These are phyloP conservation scores for Penstemon eatonii DNA, from an alignment of 257 asterid species.

Conservation along the genomic window DNA sequence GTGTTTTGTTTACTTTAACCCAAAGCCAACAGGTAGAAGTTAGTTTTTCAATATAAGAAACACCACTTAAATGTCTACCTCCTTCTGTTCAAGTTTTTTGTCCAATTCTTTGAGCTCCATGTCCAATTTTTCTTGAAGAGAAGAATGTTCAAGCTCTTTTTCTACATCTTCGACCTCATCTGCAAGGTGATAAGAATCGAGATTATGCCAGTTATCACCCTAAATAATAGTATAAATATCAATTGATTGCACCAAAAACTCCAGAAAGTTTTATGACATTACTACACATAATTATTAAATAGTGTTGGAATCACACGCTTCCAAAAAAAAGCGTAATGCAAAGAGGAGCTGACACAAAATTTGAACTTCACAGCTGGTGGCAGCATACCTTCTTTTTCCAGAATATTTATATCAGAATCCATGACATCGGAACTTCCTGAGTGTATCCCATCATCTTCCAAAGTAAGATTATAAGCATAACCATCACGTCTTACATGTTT, in stretches of 20 bases:
- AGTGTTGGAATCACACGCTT: neutral
- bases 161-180: constrained; percentile 75
- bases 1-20: constrained; percentile 2
- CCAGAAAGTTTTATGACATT: constrained; percentile 8
- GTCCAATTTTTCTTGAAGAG: constrained; percentile 87
- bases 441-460: constrained; percentile 54
- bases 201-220: constrained; percentile 19
- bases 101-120: constrained; percentile 87
- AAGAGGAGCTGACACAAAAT: constrained; percentile 15
- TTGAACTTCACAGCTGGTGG: neutral
- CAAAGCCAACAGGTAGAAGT: neutral
- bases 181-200: constrained; percentile 33
- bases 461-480: constrained; percentile 43
- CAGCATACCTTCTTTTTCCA: constrained; percentile 61
- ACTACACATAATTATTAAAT: neutral
- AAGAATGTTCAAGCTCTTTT: constrained; percentile 85
- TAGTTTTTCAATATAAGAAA: neutral
- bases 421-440: constrained; percentile 39
- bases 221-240: neutral
- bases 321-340: neutral
- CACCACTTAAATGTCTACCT: constrained; percentile 50
- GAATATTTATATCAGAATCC: constrained; percentile 51
- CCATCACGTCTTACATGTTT: constrained; percentile 41
- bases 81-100: constrained; percentile 83
- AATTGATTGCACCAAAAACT: neutral